Conservation (phyloP, 2,329 filamentous ascomycete genomes). For the Penicillium griseofulvum region DNA sequence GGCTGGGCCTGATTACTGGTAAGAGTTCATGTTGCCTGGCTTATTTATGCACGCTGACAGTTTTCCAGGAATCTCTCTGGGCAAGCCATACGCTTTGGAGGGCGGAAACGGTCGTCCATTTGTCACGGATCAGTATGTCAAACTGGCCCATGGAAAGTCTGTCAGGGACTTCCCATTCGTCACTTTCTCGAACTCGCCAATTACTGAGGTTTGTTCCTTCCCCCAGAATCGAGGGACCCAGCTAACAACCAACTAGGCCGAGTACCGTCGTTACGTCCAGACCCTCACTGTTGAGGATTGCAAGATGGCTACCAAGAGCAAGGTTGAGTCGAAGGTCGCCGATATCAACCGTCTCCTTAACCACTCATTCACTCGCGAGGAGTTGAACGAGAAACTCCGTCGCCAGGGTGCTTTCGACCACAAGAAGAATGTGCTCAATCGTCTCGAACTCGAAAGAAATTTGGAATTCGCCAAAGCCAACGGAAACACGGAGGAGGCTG, state of each 20-base stretch:
- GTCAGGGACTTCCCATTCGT: conserved; percentile 87
- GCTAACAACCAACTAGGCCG: conserved; percentile 52
- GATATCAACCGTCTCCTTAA: conserved; percentile 78
- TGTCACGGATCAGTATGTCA: conserved; percentile 80
- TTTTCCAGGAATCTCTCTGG: conserved; percentile 66
- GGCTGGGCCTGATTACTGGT: conserved; percentile 87
- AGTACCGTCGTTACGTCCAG: conserved; percentile 78
- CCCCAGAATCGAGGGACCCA: background rate
- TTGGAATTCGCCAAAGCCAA: conserved; percentile 64
- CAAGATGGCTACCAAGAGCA: conserved; percentile 69
- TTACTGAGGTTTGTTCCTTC: conserved; percentile 68
- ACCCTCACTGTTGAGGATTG: conserved; percentile 70
- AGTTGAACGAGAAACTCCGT: conserved; percentile 75
- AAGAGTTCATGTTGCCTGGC: conserved; percentile 22
- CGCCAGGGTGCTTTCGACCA: conserved; percentile 67
- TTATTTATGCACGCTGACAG: background rate
- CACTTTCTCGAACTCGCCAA: conserved; percentile 77
- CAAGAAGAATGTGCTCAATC: conserved; percentile 65
- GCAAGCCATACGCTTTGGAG: conserved; percentile 80
- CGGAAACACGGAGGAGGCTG: conserved; percentile 60
- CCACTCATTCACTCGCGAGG: conserved; percentile 76
- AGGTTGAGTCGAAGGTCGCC: conserved; percentile 68
- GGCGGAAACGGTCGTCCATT: conserved; percentile 71
- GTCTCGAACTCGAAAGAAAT: conserved; percentile 63
- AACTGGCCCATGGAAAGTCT: conserved; percentile 77